These are phyloP conservation scores for Starmerella asiatica DNA, from an alignment of 805 yeast genomes.

Conservation along the genomic window DNA sequence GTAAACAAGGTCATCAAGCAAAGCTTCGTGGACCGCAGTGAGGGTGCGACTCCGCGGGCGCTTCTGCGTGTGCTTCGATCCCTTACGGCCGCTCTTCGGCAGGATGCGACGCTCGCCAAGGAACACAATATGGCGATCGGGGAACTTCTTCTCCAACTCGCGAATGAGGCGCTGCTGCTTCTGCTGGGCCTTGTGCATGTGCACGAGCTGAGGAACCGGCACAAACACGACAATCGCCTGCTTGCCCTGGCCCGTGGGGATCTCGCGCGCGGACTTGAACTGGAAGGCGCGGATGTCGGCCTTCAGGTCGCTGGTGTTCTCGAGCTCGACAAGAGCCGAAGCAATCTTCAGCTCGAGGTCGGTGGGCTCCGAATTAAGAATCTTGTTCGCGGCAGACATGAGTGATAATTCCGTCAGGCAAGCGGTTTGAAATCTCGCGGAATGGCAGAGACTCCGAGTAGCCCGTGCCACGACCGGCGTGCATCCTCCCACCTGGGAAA, in stretches of 20 bases:
- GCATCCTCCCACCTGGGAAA: background rate
- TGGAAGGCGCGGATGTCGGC: constrained; percentile 97
- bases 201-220: constrained; percentile 85
- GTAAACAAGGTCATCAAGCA: constrained; percentile 98
- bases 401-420: constrained; percentile 11
- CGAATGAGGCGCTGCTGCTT: constrained; percentile 88
- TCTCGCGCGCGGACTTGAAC: constrained; percentile 96
- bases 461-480: background rate
- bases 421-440: constrained; percentile 10
- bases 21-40: constrained; percentile 95
- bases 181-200: constrained; percentile 95
- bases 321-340: constrained; percentile 95
- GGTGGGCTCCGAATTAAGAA: constrained; percentile 87
- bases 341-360: constrained; percentile 99
- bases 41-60: constrained; percentile 99
- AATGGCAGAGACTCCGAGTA: background rate
- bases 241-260: constrained; percentile 96
- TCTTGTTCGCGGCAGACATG: constrained; percentile 96
- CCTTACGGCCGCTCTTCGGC: constrained; percentile 90
- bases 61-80: constrained; percentile 87
- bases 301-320: constrained; percentile 85
- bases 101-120: constrained; percentile 98
- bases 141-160: constrained; percentile 99
- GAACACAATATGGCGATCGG: constrained; percentile 98
- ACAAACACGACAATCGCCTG: constrained; percentile 96